A percentile compares a stretch with the other conserved stretches of the same genome.
phyloP scores from a whole-genome alignment of 306 rosid genomes.

The Parietaria judaica region DNA sequence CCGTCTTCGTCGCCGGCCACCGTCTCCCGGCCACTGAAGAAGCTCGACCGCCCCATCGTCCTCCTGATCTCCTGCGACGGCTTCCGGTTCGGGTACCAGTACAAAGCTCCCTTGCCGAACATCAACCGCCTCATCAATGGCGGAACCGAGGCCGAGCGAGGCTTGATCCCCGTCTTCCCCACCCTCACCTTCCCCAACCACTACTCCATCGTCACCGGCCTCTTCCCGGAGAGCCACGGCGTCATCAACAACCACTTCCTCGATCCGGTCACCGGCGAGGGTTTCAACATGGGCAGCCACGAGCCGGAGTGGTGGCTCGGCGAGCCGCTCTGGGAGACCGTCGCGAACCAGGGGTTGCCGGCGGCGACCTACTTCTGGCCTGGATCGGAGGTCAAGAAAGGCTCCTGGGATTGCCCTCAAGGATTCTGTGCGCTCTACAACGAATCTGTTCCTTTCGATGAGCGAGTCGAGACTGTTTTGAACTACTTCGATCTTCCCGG shows the following conservation, averaged over 20 bases:
- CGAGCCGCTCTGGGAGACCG: conserved; percentile 95
- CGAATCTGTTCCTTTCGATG: conserved; percentile 72
- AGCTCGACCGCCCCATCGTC: conserved; percentile 57
- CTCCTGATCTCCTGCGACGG: conserved; percentile 83
- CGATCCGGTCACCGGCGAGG: conserved; percentile 66
- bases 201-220: conserved; percentile 89
- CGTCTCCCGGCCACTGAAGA: conserved; percentile 49
- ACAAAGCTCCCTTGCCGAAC: conserved; percentile 64
- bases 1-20: conserved; percentile 1
- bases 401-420: conserved; percentile 71
- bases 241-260: conserved; percentile 72
- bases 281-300: conserved; percentile 61
- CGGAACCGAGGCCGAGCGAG: conserved; percentile 85
- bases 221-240: conserved; percentile 86
- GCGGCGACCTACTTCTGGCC: conserved; percentile 95
- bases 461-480: conserved; percentile 60
- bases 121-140: conserved; percentile 61
- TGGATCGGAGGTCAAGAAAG: conserved; percentile 92
- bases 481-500: conserved; percentile 60
- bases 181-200: conserved; percentile 89
- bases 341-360: conserved; percentile 55
- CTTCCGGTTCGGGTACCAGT: conserved; percentile 93
- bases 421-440: conserved; percentile 47
- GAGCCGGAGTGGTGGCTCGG: conserved; percentile 98
- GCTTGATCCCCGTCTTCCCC: conserved; percentile 86